Evolutionary conservation across 176 grass and related monocot species (phyloP).

Genomic region (Cenchrus fungigraminus): DNA sequence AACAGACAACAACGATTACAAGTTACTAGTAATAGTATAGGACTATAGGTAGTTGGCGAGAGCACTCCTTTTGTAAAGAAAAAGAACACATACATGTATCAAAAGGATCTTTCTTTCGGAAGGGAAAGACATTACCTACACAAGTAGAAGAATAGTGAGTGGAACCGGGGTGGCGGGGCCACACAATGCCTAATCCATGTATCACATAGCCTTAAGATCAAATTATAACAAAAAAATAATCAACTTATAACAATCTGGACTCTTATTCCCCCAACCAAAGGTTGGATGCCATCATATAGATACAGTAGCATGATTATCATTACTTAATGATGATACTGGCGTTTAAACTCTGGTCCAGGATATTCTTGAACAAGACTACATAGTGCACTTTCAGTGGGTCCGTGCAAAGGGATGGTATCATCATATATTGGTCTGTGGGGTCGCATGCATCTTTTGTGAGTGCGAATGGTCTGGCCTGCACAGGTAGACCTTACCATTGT

Average conservation of each 20-base stretch:
- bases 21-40: background rate
- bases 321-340: background rate
- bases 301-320: conserved; percentile 1
- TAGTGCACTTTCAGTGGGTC: conserved; percentile 1
- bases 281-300: background rate
- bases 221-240: no score
- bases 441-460: background rate
- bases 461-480: background rate
- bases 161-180: background rate
- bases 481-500: conserved; percentile 13
- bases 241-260: background rate
- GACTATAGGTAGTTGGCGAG: background rate
- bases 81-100: background rate
- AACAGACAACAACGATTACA: background rate
- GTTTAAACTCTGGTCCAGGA: conserved; percentile 11
- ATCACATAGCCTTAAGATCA: background rate
- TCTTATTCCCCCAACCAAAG: background rate
- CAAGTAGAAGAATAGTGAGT: background rate
- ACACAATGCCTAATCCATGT: background rate
- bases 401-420: background rate
- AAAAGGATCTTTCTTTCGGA: background rate
- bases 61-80: background rate
- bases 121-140: background rate
- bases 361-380: background rate
- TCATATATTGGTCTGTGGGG: conserved; percentile 5